Evolutionary conservation across 1,284 basidiomycete genomes (phyloP).

Genomic region (Cutaneotrichosporon sp.): DNA sequence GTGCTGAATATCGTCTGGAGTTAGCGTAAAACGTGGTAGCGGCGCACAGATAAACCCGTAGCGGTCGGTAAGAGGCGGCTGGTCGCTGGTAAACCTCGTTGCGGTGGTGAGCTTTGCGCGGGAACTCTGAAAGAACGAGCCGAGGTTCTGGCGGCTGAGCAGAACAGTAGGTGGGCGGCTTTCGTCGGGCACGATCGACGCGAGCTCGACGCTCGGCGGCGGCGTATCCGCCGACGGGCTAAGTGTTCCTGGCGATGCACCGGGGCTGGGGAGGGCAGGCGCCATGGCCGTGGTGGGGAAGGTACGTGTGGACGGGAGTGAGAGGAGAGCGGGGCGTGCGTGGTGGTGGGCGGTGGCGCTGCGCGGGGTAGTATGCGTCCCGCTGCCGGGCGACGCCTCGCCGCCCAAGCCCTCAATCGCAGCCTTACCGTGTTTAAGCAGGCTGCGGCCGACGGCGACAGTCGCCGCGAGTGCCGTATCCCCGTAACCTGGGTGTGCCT

Average conservation of each 20-base stretch:
- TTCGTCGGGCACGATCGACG: slow-evolving; percentile 79
- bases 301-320: slow-evolving; percentile 34
- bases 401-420: slow-evolving; percentile 23
- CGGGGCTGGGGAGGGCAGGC: slow-evolving; percentile 22
- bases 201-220: slow-evolving; percentile 64
- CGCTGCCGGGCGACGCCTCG: background rate
- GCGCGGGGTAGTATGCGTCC: background rate
- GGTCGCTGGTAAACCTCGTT: slow-evolving; percentile 55
- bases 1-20: slow-evolving; percentile 72
- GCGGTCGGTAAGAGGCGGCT: slow-evolving; percentile 72
- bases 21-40: slow-evolving; percentile 28
- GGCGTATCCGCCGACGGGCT: slow-evolving; percentile 26
- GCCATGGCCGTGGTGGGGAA: slow-evolving; percentile 28
- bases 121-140: slow-evolving; percentile 36
- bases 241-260: background rate
- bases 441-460: slow-evolving; percentile 29
- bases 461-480: slow-evolving; percentile 38
- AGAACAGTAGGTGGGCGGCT: slow-evolving; percentile 70
- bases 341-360: slow-evolving; percentile 36
- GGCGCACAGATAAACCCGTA: slow-evolving; percentile 89
- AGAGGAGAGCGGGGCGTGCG: slow-evolving; percentile 45
- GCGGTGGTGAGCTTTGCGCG: slow-evolving; percentile 41
- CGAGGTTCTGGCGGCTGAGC: slow-evolving; percentile 40
- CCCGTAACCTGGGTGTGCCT: slow-evolving; percentile 7
- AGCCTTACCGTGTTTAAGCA: slow-evolving; percentile 33